Conservation (phyloP, 2,329 filamentous ascomycete genomes). For the Tolypocladium ovalisporum region DNA sequence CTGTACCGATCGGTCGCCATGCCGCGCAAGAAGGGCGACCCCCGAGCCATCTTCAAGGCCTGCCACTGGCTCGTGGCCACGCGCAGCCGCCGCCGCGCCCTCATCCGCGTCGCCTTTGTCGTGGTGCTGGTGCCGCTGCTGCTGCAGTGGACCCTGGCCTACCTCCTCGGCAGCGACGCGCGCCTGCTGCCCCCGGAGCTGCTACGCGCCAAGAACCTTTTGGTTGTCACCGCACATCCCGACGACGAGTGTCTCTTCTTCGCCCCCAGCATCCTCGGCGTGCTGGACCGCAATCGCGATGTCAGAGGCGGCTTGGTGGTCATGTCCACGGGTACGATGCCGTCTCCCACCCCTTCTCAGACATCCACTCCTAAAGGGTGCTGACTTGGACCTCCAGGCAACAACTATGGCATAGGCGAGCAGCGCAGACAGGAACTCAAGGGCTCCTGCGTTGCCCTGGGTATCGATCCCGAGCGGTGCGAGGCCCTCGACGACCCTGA, state of each 20-base stretch:
- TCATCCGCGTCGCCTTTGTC: conserved; percentile 6
- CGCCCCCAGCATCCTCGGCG: conserved; percentile 17
- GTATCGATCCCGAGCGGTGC: conserved; percentile 16
- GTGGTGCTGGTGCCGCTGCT: conserved; percentile 14
- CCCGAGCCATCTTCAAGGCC: background rate
- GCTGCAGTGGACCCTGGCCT: conserved; percentile 24
- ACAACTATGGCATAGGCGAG: conserved; percentile 20
- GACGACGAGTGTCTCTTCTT: conserved; percentile 28
- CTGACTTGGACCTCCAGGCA: conserved; percentile 6
- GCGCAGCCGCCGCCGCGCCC: conserved; percentile 7
- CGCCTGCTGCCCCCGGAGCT: conserved; percentile 23
- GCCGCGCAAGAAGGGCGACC: background rate
- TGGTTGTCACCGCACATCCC: conserved; percentile 26
- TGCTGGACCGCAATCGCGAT: conserved; percentile 15
- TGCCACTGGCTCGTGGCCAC: conserved; percentile 9
- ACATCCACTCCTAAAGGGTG: background rate
- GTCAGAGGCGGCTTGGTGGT: conserved; percentile 15
- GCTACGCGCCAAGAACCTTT: conserved; percentile 19
- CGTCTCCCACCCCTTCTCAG: background rate
- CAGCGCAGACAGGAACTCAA: conserved; percentile 14
- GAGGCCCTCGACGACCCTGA: conserved; percentile 21
- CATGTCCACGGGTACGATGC: conserved; percentile 17
- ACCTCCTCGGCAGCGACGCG: conserved; percentile 22
- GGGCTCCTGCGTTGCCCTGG: conserved; percentile 16
- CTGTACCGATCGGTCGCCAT: background rate